A percentile compares a stretch with the other conserved stretches of the same genome.
Conservation (phyloP, 2,329 filamentous ascomycete genomes). For the Fusarium odoratissimum region DNA sequence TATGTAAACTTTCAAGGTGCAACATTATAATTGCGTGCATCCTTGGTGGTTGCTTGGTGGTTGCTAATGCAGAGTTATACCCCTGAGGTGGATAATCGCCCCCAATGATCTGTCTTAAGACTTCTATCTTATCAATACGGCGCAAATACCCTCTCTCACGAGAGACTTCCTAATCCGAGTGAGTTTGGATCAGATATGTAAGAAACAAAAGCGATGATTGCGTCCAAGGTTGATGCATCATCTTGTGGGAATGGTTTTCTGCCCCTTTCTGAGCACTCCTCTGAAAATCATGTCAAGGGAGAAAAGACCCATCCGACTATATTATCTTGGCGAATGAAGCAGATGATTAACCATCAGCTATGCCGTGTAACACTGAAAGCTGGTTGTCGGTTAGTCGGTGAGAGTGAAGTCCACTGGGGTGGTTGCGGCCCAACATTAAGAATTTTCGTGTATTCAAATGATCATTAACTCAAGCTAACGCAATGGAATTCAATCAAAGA, state of each 20-base stretch:
- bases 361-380: neutral
- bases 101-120: neutral
- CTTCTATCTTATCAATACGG: neutral
- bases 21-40: neutral
- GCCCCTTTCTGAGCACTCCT: neutral
- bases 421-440: neutral
- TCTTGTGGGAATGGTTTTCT: neutral
- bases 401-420: neutral
- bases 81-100: neutral
- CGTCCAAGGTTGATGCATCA: neutral
- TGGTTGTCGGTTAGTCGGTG: neutral
- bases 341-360: neutral
- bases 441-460: neutral
- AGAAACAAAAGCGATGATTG: neutral
- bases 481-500: neutral
- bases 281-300: neutral
- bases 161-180: neutral
- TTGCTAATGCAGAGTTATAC: neutral
- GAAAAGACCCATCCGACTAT: neutral
- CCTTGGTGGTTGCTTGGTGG: neutral
- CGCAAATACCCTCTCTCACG: neutral
- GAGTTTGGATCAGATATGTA: neutral
- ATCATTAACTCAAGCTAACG: neutral
- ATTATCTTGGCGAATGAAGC: neutral
- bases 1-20: neutral